These are phyloP conservation scores for Aegle marmelos DNA, from an alignment of 345 rosid species.

Conservation along the genomic window DNA sequence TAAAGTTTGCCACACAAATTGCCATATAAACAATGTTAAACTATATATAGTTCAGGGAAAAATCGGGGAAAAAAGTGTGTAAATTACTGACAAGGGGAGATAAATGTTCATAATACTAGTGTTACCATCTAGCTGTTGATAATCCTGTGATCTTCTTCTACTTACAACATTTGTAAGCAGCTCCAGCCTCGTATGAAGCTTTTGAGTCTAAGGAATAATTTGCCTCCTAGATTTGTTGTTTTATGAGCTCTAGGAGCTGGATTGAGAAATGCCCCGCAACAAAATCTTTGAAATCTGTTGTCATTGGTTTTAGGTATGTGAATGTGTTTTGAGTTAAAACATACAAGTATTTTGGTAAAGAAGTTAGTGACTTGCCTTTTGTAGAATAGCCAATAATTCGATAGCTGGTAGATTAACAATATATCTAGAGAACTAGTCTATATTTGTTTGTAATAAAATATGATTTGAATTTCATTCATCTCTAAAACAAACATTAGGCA, in stretches of 20 bases:
- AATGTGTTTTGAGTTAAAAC: neutral
- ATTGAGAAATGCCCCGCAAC: neutral
- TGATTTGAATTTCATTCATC: neutral
- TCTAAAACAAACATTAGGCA: neutral
- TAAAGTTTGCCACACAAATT: too few relatives aligned
- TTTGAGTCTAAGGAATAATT: neutral
- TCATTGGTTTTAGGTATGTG: neutral
- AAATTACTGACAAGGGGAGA: neutral
- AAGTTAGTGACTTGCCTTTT: neutral
- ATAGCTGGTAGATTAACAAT: neutral
- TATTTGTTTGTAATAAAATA: neutral
- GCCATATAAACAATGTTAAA: too few relatives aligned
- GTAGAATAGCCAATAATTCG: neutral
- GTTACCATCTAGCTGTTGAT: too few relatives aligned
- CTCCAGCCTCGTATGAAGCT: neutral
- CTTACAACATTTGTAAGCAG: neutral
- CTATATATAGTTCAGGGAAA: too few relatives aligned
- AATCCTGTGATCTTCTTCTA: neutral
- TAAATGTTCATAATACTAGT: neutral
- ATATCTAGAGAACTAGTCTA: neutral
- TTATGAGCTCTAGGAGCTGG: neutral
- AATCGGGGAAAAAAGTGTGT: too few relatives aligned
- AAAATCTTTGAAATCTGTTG: neutral
- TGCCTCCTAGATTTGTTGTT: neutral
- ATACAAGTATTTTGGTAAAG: neutral